These are phyloP conservation scores for Hypholoma sublateritium DNA, from an alignment of 768 basidiomycete genomes.

Conservation along the genomic window DNA sequence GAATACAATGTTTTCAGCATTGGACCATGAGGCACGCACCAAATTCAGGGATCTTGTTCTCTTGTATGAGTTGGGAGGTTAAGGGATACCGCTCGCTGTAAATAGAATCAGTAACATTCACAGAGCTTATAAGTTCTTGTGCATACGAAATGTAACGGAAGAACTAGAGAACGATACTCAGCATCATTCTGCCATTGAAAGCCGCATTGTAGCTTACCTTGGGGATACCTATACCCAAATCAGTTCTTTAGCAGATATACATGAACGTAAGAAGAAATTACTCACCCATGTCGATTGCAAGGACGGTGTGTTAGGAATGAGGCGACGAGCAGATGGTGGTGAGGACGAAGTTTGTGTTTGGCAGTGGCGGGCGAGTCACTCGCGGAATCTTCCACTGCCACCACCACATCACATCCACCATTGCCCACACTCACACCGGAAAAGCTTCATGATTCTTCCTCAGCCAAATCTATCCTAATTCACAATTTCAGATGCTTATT, in stretches of 20 bases:
- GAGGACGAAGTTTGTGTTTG: constrained; percentile 15
- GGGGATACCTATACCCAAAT: constrained; percentile 41
- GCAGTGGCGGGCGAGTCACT: neutral
- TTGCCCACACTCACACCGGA: neutral
- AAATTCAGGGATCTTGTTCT: constrained; percentile 99
- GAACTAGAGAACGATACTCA: constrained; percentile 54
- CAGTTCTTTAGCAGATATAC: neutral
- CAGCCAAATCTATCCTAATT: too few species aligned
- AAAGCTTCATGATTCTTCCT: neutral
- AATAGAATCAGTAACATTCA: neutral
- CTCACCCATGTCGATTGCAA: constrained; percentile 21
- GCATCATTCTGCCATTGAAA: neutral
- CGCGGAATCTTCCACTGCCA: neutral
- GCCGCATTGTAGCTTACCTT: constrained; percentile 43
- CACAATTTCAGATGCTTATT: too few species aligned
- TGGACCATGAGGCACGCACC: constrained; percentile 45
- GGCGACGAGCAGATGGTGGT: constrained; percentile 15
- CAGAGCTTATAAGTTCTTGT: neutral
- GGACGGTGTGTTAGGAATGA: neutral
- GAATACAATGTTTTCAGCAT: neutral
- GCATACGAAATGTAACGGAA: constrained; percentile 94
- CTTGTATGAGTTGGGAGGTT: constrained; percentile 95
- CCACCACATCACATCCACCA: neutral
- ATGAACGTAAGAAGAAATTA: neutral
- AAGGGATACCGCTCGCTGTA: constrained; percentile 93